Conservation (phyloP, 345 rosid genomes). For the Gossypium raimondii region DNA sequence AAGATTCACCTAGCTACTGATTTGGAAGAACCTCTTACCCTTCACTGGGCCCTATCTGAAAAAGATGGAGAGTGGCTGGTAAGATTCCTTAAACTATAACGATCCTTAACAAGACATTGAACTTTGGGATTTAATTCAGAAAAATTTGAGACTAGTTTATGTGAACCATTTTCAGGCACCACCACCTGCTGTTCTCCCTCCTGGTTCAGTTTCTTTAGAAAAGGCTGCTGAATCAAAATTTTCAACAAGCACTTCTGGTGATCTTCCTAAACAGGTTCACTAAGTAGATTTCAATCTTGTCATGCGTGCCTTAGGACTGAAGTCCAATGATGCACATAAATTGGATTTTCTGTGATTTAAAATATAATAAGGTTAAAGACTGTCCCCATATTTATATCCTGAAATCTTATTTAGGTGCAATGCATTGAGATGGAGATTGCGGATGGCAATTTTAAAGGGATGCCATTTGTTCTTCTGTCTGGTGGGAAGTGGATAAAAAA, state of each 20-base stretch:
- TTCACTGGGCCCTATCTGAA: conserved; percentile 96
- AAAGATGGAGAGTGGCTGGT: conserved; percentile 91
- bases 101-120: conserved; percentile 5
- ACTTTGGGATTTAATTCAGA: conserved; percentile 6
- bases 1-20: conserved; percentile 70
- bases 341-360: conserved; percentile 10
- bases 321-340: neutral
- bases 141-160: conserved; percentile 18
- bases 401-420: conserved; percentile 56
- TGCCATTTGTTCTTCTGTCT: conserved; percentile 82
- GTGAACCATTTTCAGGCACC: conserved; percentile 68
- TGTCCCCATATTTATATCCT: conserved; percentile 17
- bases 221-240: conserved; percentile 66
- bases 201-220: conserved; percentile 58
- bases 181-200: conserved; percentile 57
- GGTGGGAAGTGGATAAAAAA: conserved; percentile 83
- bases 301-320: conserved; percentile 9
- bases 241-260: conserved; percentile 31
- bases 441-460: conserved; percentile 70
- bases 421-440: conserved; percentile 64
- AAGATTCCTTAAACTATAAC: conserved; percentile 30
- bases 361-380: neutral
- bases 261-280: conserved; percentile 63
- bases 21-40: conserved; percentile 59
- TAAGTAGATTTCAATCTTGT: conserved; percentile 14